Evolutionary conservation across 768 basidiomycete species (phyloP).

Genomic region (Lanmaoa rubissima): DNA sequence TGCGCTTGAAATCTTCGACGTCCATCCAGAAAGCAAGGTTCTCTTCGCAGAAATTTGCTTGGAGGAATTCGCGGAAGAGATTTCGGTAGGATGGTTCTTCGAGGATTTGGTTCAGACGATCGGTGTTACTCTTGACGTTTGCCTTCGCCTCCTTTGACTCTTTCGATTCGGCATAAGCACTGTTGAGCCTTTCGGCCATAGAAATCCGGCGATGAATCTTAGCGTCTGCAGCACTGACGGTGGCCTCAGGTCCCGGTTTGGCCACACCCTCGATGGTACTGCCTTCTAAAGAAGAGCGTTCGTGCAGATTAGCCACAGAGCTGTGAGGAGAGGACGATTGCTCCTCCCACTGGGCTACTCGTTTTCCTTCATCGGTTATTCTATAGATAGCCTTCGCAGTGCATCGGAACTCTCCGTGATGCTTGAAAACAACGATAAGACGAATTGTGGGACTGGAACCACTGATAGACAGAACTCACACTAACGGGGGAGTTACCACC

Average conservation of each 20-base stretch:
- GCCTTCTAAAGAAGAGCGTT: constrained; percentile 60
- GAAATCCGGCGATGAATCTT: constrained; percentile 80
- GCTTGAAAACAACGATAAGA: constrained; percentile 43
- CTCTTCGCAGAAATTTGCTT: constrained; percentile 96
- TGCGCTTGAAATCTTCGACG: constrained; percentile 93
- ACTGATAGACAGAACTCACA: constrained; percentile 40
- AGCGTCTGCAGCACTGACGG: constrained; percentile 41
- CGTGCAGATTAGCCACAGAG: constrained; percentile 61
- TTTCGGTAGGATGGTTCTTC: constrained; percentile 87
- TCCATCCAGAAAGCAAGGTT: constrained; percentile 98
- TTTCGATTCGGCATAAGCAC: constrained; percentile 44
- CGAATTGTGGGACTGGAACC: neutral
- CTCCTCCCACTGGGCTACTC: constrained; percentile 82
- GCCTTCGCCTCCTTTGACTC: constrained; percentile 47
- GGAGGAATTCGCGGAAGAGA: constrained; percentile 92
- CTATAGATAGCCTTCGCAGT: constrained; percentile 94
- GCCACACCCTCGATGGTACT: constrained; percentile 22
- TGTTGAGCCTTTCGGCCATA: constrained; percentile 69
- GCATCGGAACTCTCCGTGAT: constrained; percentile 95
- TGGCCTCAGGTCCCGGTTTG: constrained; percentile 27
- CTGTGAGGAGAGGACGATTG: constrained; percentile 55
- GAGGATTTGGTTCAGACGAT: constrained; percentile 86
- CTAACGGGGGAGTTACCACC: constrained; percentile 72
- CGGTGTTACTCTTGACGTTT: constrained; percentile 86
- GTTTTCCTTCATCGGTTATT: constrained; percentile 88